Percentiles rank a stretch among this genome's conserved stretches.
Conservation (phyloP, 305 asterid genomes). For the Vinca major region DNA sequence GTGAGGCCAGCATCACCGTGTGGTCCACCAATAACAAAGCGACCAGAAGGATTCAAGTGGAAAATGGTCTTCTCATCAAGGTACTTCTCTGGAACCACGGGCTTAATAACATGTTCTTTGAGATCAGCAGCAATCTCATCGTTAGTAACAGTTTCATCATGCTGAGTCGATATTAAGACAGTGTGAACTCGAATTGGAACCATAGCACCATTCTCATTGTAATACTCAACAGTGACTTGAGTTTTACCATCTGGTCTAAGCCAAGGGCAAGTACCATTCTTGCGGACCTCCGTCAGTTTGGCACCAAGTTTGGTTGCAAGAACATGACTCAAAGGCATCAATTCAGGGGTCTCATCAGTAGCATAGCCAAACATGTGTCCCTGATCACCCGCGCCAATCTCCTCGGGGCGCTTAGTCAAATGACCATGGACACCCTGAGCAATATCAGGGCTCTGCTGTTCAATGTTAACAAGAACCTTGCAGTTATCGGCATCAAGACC, state of each 20-base stretch:
- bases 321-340: slow-evolving; percentile 49
- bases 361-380: slow-evolving; percentile 53
- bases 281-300: slow-evolving; percentile 42
- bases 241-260: slow-evolving; percentile 50
- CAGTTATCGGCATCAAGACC: slow-evolving; percentile 47
- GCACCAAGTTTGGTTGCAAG: slow-evolving; percentile 48
- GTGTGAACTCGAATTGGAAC: slow-evolving; percentile 42
- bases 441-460: slow-evolving; percentile 48
- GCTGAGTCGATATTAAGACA: slow-evolving; percentile 46
- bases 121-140: slow-evolving; percentile 40
- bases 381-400: slow-evolving; percentile 52
- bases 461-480: slow-evolving; percentile 46
- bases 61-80: slow-evolving; percentile 46
- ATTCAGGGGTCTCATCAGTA: slow-evolving; percentile 46
- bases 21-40: slow-evolving; percentile 46
- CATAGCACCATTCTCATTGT: slow-evolving; percentile 45
- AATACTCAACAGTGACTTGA: slow-evolving; percentile 43
- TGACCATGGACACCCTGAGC: slow-evolving; percentile 51
- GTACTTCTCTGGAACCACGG: slow-evolving; percentile 41
- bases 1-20: slow-evolving; percentile 52
- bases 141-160: slow-evolving; percentile 43
- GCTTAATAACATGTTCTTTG: slow-evolving; percentile 45
- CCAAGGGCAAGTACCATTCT: slow-evolving; percentile 45
- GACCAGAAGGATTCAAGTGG: slow-evolving; percentile 46
- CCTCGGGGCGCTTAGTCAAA: slow-evolving; percentile 44